These are phyloP conservation scores for Nephelium lappaceum DNA, from an alignment of 345 rosid genomes.

Conservation along the genomic window DNA sequence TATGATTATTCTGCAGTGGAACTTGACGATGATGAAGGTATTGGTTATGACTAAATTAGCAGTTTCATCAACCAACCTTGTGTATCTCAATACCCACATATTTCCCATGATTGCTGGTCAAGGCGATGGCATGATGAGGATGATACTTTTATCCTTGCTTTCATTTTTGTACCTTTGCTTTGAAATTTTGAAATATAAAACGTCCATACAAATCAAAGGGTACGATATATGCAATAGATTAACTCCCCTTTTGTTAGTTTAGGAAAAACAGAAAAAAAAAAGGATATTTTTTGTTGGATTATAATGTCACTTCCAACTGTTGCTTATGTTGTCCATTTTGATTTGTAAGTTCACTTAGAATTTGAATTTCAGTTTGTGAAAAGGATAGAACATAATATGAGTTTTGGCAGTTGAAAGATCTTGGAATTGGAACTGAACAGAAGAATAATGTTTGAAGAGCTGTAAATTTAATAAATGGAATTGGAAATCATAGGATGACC, in stretches of 20 bases:
- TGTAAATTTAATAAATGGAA: neutral
- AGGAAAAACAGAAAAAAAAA: neutral
- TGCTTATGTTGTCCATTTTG: neutral
- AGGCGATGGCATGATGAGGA: conserved; percentile 2
- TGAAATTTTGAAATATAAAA: conserved; percentile 6
- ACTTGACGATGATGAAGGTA: conserved; percentile 55
- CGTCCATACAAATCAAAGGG: neutral
- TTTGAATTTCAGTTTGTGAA: neutral
- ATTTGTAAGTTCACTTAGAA: neutral
- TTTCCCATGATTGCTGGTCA: neutral
- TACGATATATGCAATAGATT: conserved; percentile 4
- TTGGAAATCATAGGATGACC: neutral
- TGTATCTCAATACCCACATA: conserved; percentile 8
- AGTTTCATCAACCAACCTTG: neutral
- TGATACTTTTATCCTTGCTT: neutral
- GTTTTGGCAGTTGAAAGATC: neutral
- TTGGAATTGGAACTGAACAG: too few species aligned
- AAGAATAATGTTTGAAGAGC: neutral
- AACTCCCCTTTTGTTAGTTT: neutral
- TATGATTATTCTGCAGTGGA: conserved; percentile 57
- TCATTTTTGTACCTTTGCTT: conserved; percentile 7
- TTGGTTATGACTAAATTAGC: conserved; percentile 31
- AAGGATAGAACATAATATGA: neutral
- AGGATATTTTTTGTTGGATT: neutral
- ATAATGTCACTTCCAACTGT: neutral